These are phyloP conservation scores for Trametes versicolor DNA, from an alignment of 1,284 basidiomycete genomes.

Conservation along the genomic window DNA sequence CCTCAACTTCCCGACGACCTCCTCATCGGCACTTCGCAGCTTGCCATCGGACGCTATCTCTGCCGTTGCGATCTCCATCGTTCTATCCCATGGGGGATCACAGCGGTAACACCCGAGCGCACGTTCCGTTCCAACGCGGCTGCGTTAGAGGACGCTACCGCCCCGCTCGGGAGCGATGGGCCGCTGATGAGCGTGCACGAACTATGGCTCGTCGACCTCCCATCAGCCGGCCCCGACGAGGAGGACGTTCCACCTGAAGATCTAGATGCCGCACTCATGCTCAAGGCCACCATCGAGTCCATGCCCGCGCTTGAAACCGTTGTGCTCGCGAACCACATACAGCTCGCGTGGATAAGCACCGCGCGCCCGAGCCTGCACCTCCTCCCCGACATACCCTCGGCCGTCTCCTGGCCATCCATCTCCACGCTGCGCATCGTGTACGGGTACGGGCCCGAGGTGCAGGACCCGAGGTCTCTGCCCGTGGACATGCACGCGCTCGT, in stretches of 20 bases:
- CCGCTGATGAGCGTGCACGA: neutral
- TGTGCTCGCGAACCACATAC: neutral
- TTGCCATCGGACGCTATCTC: neutral
- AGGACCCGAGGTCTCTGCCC: no score
- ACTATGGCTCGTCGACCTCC: neutral
- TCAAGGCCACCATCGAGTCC: neutral
- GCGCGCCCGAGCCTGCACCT: neutral
- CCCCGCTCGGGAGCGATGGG: neutral
- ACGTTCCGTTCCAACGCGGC: neutral
- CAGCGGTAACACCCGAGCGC: neutral
- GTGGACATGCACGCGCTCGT: neutral
- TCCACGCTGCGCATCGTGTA: constrained; percentile 1
- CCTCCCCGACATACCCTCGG: neutral
- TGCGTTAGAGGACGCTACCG: neutral
- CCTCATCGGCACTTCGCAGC: no score
- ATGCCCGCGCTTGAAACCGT: constrained; percentile 1
- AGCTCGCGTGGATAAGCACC: no score
- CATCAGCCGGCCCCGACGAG: no score
- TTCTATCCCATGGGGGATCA: neutral
- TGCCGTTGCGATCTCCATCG: neutral
- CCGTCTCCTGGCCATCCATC: neutral
- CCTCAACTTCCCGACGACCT: neutral
- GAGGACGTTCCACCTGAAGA: neutral
- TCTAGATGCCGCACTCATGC: neutral
- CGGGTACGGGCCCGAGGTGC: neutral